Percentiles rank a stretch among this genome's conserved stretches.
Conservation (phyloP, 345 rosid genomes). For the Barbarea vulgaris region DNA sequence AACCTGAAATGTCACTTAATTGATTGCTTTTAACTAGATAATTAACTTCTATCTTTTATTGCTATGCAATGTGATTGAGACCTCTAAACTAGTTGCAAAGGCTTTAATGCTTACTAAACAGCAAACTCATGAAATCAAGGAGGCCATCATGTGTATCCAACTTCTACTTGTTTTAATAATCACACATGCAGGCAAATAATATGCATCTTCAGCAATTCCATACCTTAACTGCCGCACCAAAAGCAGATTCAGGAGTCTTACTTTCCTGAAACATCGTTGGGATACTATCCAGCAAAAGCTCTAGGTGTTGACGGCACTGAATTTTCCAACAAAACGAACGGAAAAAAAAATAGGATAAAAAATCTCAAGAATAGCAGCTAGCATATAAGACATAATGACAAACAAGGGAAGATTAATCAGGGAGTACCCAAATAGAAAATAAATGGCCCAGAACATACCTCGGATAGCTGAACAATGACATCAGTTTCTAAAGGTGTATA, state of each 20-base stretch:
- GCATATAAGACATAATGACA: constrained; percentile 5
- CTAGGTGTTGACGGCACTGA: constrained; percentile 95
- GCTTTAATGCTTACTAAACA: constrained; percentile 19
- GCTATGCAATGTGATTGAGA: constrained; percentile 12
- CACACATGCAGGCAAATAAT: constrained; percentile 8
- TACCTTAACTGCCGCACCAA: constrained; percentile 85
- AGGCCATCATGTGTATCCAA: constrained; percentile 16
- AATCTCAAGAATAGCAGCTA: constrained; percentile 20
- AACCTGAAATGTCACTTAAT: constrained; percentile 11
- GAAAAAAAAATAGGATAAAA: neutral
- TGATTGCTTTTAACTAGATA: neutral
- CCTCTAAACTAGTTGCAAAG: constrained; percentile 16
- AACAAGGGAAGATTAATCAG: neutral
- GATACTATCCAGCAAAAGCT: constrained; percentile 90
- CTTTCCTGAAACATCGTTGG: constrained; percentile 90
- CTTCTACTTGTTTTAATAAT: constrained; percentile 18
- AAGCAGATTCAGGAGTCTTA: constrained; percentile 90
- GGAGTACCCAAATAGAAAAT: constrained; percentile 8
- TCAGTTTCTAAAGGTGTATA: constrained; percentile 89
- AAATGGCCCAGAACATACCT: constrained; percentile 55
- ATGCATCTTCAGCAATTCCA: constrained; percentile 22
- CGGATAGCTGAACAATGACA: constrained; percentile 81
- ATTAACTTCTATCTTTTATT: neutral
- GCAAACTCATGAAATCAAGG: constrained; percentile 10
- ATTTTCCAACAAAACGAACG: constrained; percentile 32